Evolutionary conservation across 805 yeast species (phyloP), one percentile per base, ranked within the genome.

Genomic region (Wickerhamiella azyma): DNA sequence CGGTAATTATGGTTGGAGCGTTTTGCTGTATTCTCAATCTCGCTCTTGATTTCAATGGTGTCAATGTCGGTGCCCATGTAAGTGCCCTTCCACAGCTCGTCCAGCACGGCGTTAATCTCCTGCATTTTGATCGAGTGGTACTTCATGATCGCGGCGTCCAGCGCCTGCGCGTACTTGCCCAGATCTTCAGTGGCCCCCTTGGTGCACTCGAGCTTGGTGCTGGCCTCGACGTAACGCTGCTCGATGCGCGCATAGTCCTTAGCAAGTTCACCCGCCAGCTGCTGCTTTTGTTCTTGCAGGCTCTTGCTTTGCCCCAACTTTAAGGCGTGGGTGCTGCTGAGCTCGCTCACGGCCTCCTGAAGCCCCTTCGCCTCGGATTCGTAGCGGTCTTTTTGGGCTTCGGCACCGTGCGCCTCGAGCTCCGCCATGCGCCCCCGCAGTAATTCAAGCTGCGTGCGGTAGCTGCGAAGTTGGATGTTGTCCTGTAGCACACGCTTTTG

Each of bases 41-140:
- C 97, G 35, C 94, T 81, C 53, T 79, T 73, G 51, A 92, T 85
- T 55, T 81, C 75, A 41, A 92, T 86, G 0, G 94, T 76, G 58
- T 92, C 96, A 39, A 92, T 85, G 63, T 92, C 99, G 2, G 96
- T 81, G 1, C 98, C 98, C 52, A 81, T 81, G 58, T 92, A 92
- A 0, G 99, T 92, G 42, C 75, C 76, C 52, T 85, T 83, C 99
- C 99, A 92, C 37, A 92, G 65, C 56, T 88, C 96, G 55, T 85
- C 92, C 39, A 92, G 68, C 29, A 85, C 81, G 49, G 81, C 69
- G 64, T 92, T 92, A 55, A 89, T 85, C 55, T 86, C 95, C 54
- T 77, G 77, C 98, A 92, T 92, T 59, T 92, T 92, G 49, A 81
- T 65, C 48, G 84, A 74, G 61, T 92, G 99, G 59, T 77, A 89